phyloP scores from a whole-genome alignment of 768 basidiomycete species.

The Mycena vitilis region DNA sequence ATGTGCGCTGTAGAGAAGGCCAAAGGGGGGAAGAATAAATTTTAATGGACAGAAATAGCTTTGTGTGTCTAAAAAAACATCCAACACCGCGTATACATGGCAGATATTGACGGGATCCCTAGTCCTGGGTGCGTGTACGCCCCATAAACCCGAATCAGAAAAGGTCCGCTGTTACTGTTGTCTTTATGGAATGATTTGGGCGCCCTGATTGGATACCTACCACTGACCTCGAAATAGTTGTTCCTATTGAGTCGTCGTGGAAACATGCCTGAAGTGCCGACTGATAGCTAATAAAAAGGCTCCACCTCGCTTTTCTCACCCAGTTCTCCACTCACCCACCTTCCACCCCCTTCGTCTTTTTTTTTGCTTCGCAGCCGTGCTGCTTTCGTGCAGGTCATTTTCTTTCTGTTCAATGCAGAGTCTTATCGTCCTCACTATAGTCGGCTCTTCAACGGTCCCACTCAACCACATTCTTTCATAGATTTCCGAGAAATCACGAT shows the following conservation, averaged over 20 bases:
- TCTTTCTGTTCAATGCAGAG: conserved; percentile 32
- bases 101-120: too few species aligned
- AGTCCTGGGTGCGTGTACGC: too few species aligned
- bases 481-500: conserved; percentile 61
- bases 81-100: not conserved
- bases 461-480: conserved; percentile 46
- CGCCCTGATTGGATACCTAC: conserved; percentile 16
- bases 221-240: not conserved
- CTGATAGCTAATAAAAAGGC: conserved; percentile 35
- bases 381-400: conserved; percentile 47
- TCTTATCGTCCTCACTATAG: conserved; percentile 41
- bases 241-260: conserved; percentile 2
- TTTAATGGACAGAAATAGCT: conserved; percentile 14
- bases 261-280: conserved; percentile 4
- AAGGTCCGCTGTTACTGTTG: conserved; percentile 14
- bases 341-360: conserved; percentile 41
- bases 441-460: conserved; percentile 44
- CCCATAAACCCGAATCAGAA: not conserved
- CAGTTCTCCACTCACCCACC: conserved; percentile 39
- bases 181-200: conserved; percentile 6
- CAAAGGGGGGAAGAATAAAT: conserved; percentile 49
- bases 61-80: not conserved
- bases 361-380: conserved; percentile 65
- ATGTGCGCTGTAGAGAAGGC: conserved; percentile 80
- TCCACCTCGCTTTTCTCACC: conserved; percentile 4